These are phyloP conservation scores for Gymnopilus junonius DNA, from an alignment of 768 basidiomycete species.

Conservation along the genomic window DNA sequence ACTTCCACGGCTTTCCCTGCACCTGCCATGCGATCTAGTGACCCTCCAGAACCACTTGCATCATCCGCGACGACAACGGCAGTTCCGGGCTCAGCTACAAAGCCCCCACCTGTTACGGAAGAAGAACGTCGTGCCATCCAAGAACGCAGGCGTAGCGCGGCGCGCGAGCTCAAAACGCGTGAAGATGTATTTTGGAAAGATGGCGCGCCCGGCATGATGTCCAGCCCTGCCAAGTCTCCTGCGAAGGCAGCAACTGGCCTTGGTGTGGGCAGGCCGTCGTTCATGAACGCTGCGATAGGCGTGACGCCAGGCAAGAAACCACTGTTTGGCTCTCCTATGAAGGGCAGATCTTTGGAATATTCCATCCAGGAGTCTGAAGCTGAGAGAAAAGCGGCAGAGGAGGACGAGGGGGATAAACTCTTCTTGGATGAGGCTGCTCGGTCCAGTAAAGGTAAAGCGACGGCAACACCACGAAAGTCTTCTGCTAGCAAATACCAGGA, in stretches of 20 bases:
- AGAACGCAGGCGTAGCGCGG: conserved; percentile 63
- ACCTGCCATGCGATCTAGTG: not conserved
- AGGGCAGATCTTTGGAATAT: conserved; percentile 17
- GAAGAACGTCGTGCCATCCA: conserved; percentile 64
- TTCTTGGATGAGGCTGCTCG: conserved; percentile 5
- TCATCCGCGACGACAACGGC: not conserved
- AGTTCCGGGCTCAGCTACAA: not conserved
- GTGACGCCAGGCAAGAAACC: conserved; percentile 1
- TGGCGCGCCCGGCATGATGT: conserved; percentile 53
- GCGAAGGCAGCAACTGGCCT: conserved; percentile 15
- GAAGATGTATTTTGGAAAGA: conserved; percentile 55
- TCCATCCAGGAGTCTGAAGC: conserved; percentile 16
- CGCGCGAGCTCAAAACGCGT: conserved; percentile 34
- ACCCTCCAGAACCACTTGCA: not conserved
- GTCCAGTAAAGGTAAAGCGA: not conserved
- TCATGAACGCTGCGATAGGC: not conserved
- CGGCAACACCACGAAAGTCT: not conserved
- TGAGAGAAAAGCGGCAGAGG: not conserved
- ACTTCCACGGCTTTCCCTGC: not conserved
- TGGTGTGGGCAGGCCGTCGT: conserved; percentile 11
- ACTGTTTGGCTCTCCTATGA: conserved; percentile 21
- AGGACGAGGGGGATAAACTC: conserved; percentile 13
- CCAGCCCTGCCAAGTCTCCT: conserved; percentile 33
- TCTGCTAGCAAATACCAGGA: not conserved
- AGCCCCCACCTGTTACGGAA: conserved; percentile 37